Percentiles rank a stretch among this genome's conserved stretches.
Conservation (phyloP, 2,329 filamentous ascomycete species). For the Zymoseptoria pseudotritici region DNA sequence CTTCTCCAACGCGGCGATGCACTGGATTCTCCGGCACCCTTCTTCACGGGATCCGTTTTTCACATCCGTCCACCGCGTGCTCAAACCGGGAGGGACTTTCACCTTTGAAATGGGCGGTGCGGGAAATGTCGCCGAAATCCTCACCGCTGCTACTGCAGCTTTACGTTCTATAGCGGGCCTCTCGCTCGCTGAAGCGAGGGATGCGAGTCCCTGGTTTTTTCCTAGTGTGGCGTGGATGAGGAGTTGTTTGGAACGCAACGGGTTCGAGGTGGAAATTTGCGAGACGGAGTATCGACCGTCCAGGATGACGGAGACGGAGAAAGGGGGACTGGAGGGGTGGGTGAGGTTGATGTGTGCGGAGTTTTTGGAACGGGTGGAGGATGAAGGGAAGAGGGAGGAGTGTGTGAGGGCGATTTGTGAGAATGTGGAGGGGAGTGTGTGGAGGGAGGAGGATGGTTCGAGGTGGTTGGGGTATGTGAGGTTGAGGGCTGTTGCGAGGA, state of each 20-base stretch:
- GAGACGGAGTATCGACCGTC: slow-evolving; percentile 62
- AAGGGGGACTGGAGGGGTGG: slow-evolving; percentile 56
- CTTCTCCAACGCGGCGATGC: slow-evolving; percentile 38
- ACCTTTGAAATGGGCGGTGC: slow-evolving; percentile 66
- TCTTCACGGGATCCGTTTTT: slow-evolving; percentile 47
- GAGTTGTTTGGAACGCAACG: slow-evolving; percentile 30
- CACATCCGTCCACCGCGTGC: slow-evolving; percentile 41
- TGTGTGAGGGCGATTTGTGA: slow-evolving; percentile 49
- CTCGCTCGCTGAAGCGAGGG: slow-evolving; percentile 32
- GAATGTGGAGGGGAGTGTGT: slow-evolving; percentile 49
- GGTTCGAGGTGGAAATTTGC: slow-evolving; percentile 39
- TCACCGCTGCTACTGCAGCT: slow-evolving; percentile 49
- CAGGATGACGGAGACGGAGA: slow-evolving; percentile 31
- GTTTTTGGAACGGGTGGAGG: slow-evolving; percentile 48
- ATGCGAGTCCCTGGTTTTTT: slow-evolving; percentile 63
- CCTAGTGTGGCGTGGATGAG: slow-evolving; percentile 55
- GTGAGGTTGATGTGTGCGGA: slow-evolving; percentile 54
- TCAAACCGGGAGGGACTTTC: slow-evolving; percentile 52
- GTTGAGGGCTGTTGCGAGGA: slow-evolving; percentile 36
- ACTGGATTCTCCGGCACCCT: slow-evolving; percentile 44
- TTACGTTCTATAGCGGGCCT: slow-evolving; percentile 38
- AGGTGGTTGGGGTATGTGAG: slow-evolving; percentile 43
- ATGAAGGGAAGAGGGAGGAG: slow-evolving; percentile 41
- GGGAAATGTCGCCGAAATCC: slow-evolving; percentile 60
- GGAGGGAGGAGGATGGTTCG: slow-evolving; percentile 49